Percentiles rank a stretch among this genome's conserved stretches.
Evolutionary conservation across 2,329 filamentous ascomycete species (phyloP).

Genomic region (Geosmithia putterillii): DNA sequence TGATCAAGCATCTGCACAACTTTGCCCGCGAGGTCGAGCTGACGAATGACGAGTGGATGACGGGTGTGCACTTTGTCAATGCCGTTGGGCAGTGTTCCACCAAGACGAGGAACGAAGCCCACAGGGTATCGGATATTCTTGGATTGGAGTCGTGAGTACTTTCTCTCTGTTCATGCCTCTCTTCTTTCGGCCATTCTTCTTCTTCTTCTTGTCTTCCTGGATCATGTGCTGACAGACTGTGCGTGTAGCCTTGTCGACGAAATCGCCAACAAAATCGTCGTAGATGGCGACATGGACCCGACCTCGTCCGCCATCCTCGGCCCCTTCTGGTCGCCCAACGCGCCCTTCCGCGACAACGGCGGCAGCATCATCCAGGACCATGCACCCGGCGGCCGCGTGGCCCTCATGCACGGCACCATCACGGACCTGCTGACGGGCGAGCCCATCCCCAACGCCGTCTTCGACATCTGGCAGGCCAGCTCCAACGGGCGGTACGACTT

Average conservation of each 20-base stretch:
- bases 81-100: constrained; percentile 57
- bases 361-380: constrained; percentile 53
- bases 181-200: no score
- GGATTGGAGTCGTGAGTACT: constrained; percentile 56
- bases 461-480: constrained; percentile 70
- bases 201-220: neutral
- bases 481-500: constrained; percentile 67
- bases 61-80: constrained; percentile 65
- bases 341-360: constrained; percentile 58
- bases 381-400: constrained; percentile 43
- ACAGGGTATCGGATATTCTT: constrained; percentile 60
- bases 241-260: constrained; percentile 33
- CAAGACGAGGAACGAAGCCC: constrained; percentile 60
- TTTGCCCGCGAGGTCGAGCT: constrained; percentile 69
- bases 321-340: constrained; percentile 66
- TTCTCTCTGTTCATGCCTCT: neutral
- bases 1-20: constrained; percentile 66
- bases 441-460: constrained; percentile 54
- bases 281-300: constrained; percentile 47
- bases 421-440: constrained; percentile 51
- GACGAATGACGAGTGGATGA: constrained; percentile 65
- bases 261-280: constrained; percentile 18
- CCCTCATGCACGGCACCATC: constrained; percentile 58
- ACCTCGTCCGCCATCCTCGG: constrained; percentile 69
- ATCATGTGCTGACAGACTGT: neutral